phyloP scores from a whole-genome alignment of 169 alveolate species.

The Eimeria falciformis region DNA sequence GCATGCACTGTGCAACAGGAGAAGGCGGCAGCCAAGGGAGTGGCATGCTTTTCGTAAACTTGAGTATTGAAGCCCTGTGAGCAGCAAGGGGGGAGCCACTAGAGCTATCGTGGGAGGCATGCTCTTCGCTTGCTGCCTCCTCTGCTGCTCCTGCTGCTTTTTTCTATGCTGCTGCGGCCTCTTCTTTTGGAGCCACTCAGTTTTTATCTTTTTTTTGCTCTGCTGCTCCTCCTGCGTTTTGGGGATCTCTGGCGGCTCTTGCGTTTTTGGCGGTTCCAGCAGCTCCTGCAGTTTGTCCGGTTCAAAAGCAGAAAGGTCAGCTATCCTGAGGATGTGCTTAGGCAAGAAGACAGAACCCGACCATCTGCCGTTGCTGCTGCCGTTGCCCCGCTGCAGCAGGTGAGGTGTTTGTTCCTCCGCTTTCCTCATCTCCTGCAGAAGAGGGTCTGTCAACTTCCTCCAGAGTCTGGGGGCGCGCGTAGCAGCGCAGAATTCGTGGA shows the following conservation, averaged over 20 bases:
- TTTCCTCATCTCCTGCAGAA: background rate
- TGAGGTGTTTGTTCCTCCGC: too few relatives aligned
- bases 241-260: too few relatives aligned
- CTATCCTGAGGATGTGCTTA: slow-evolving; percentile 37
- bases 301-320: slow-evolving; percentile 8
- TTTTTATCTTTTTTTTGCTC: background rate
- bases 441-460: background rate
- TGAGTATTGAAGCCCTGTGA: slow-evolving; percentile 4
- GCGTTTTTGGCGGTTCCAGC: too few relatives aligned
- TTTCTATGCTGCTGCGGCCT: background rate
- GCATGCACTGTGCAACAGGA: slow-evolving; percentile 47
- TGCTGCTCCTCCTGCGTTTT: too few relatives aligned
- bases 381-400: background rate
- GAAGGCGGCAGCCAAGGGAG: slow-evolving; percentile 27
- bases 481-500: background rate
- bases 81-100: slow-evolving; percentile 47
- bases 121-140: background rate
- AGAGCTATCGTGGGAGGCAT: background rate
- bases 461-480: slow-evolving; percentile 1
- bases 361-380: background rate
- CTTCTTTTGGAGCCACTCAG: background rate
- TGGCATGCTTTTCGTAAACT: background rate
- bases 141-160: background rate
- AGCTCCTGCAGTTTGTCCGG: slow-evolving; percentile 1
- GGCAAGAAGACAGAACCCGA: background rate